Evolutionary conservation across 257 asterid genomes (phyloP).

Genomic region (Datura wrightii): DNA sequence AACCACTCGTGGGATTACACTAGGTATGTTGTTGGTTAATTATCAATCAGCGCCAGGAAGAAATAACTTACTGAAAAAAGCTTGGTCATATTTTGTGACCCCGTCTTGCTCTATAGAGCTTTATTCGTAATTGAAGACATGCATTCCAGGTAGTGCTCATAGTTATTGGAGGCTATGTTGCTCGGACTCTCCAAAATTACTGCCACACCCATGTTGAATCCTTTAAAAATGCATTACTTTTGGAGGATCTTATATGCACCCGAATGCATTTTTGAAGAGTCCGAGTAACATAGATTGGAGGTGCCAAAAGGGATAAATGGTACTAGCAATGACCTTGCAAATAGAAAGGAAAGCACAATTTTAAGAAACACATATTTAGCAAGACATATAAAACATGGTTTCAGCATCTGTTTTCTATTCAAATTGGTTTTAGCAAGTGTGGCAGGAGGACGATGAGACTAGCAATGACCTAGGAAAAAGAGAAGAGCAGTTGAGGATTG

Average conservation of each 20-base stretch:
- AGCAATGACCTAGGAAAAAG: background rate
- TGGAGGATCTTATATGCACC: background rate
- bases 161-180: background rate
- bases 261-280: background rate
- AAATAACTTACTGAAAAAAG: constrained; percentile 8
- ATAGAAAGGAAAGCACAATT: background rate
- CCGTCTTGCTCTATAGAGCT: background rate
- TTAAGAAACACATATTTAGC: background rate
- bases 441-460: background rate
- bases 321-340: background rate
- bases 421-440: background rate
- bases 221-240: background rate
- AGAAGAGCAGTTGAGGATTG: background rate
- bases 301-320: background rate
- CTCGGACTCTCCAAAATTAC: background rate
- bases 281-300: background rate
- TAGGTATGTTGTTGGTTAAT: background rate
- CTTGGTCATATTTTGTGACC: background rate
- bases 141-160: constrained; percentile 9
- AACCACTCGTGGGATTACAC: too few species aligned
- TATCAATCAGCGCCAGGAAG: background rate
- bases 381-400: background rate
- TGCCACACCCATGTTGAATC: background rate
- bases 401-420: background rate
- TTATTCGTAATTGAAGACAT: background rate